phyloP scores from a whole-genome alignment of 1,284 basidiomycete genomes.

The Microbotryum silenes-acaulis region DNA sequence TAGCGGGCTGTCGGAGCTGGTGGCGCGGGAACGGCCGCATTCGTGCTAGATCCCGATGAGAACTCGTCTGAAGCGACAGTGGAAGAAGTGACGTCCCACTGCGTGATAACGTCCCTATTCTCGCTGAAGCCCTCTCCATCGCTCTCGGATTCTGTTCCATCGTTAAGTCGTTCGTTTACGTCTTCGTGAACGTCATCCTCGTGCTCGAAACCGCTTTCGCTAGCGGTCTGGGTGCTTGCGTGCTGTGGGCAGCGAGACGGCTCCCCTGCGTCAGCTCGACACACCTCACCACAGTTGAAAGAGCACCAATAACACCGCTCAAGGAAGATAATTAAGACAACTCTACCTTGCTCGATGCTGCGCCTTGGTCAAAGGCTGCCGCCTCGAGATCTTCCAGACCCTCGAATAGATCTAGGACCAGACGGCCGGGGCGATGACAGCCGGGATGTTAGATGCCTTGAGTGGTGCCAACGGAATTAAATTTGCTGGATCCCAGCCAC shows the following conservation, averaged over 20 bases:
- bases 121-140: constrained; percentile 21
- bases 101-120: constrained; percentile 20
- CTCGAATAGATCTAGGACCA: constrained; percentile 34
- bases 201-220: constrained; percentile 10
- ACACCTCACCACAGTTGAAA: neutral
- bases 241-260: too few relatives aligned
- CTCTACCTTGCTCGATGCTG: constrained; percentile 31
- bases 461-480: neutral
- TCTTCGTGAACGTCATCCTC: constrained; percentile 27
- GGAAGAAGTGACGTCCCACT: constrained; percentile 34
- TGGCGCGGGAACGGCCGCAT: constrained; percentile 9
- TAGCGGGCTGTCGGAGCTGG: constrained; percentile 39
- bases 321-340: constrained; percentile 12
- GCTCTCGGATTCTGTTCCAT: constrained; percentile 6
- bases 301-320: constrained; percentile 8
- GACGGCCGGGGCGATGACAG: neutral
- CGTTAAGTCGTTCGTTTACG: constrained; percentile 25
- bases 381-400: constrained; percentile 51
- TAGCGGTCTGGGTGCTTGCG: too few relatives aligned
- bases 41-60: too few relatives aligned
- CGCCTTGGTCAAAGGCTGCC: constrained; percentile 35
- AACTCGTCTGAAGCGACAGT: neutral
- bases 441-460: constrained; percentile 7
- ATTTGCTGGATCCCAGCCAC: constrained; percentile 38
- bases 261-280: too few relatives aligned